Base-by-base conservation (phyloP, 2,329 filamentous ascomycete genomes). In the Colletotrichum cordylinicola region DNA sequence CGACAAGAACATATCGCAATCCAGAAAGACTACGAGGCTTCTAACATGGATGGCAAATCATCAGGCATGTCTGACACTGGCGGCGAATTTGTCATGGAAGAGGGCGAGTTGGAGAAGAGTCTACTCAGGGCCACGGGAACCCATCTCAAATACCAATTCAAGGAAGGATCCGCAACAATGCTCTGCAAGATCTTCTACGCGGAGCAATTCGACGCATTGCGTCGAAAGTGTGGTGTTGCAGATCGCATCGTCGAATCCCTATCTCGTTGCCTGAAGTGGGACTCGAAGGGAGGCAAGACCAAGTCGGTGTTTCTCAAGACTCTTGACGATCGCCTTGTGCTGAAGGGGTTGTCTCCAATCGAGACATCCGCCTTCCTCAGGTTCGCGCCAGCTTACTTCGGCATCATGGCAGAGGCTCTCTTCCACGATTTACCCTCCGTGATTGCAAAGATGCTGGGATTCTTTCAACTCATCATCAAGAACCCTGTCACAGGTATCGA, bases 171-270 rank as follows among this genome's bases (percentile, higher is more conserved):
- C n/a, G 96, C 98, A 4, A 95, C 94, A 80, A 98, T 98, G 91
- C 94, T 96, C 66, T 98, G 98, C 88, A 99, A 99, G 85, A 97
- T 99, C 62, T 98, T 99, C 85, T 99, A 98, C 81, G 97, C 97
- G 0, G 97, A 98, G 83, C 97, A 98, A 78, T 99, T 99, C 80
- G 97, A 99, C 85, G 97, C 97, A 4, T 90, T 99, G 52, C 93
- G 97, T 72, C 92, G 95, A 72, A 98, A 98, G 84, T 98, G 96
- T 78, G 96, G 96, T 18, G 94, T 98, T 10, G 93, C 95, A 2
- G 96, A 98, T 82, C 94, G 97, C 43, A 98, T 99, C 78, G 93
- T 98, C 31, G 97, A 99, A 83, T 98, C 96, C 2, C 88, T 99
- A 27, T 98, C 97, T 9, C 93, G 97, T 24, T 99, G 98, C 85